These are phyloP conservation scores for Purpureocillium lavendulum DNA, from an alignment of 2,329 filamentous ascomycete genomes.

Conservation along the genomic window DNA sequence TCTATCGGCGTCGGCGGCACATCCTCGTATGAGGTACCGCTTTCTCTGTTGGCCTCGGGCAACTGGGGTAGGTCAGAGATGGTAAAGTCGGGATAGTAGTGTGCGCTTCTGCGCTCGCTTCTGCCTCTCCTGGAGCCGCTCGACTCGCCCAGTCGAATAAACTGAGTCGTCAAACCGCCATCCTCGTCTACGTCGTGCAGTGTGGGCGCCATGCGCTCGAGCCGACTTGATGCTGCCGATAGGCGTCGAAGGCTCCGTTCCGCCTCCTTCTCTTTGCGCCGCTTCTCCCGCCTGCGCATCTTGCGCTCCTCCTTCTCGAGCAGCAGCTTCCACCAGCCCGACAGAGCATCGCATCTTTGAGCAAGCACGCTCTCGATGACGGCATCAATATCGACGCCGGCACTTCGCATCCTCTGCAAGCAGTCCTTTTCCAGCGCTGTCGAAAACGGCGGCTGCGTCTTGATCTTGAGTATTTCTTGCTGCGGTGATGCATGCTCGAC, in stretches of 20 bases:
- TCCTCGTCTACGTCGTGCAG: slow-evolving; percentile 76
- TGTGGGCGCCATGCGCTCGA: slow-evolving; percentile 72
- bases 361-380: slow-evolving; percentile 91
- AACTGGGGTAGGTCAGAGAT: slow-evolving; percentile 71
- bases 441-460: slow-evolving; percentile 73
- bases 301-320: slow-evolving; percentile 94
- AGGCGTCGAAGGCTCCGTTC: slow-evolving; percentile 75
- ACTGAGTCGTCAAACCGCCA: slow-evolving; percentile 41
- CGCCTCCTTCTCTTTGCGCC: slow-evolving; percentile 74
- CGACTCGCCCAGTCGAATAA: slow-evolving; percentile 33
- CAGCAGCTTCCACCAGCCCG: slow-evolving; percentile 92
- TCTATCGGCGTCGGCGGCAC: slow-evolving; percentile 65
- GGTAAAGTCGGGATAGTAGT: slow-evolving; percentile 52
- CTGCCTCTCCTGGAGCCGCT: slow-evolving; percentile 59
- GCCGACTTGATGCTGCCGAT: slow-evolving; percentile 80
- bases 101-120: slow-evolving; percentile 65
- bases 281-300: slow-evolving; percentile 68
- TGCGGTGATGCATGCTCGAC: slow-evolving; percentile 80
- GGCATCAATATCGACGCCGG: slow-evolving; percentile 87
- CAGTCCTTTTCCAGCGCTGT: slow-evolving; percentile 86
- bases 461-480: slow-evolving; percentile 77
- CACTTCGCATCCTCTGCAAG: slow-evolving; percentile 82
- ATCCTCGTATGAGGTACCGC: slow-evolving; percentile 17
- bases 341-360: slow-evolving; percentile 80
- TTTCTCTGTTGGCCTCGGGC: slow-evolving; percentile 47